Evolutionary conservation across 2,329 filamentous ascomycete genomes (phyloP).

Genomic region (Phialophora macrospora): DNA sequence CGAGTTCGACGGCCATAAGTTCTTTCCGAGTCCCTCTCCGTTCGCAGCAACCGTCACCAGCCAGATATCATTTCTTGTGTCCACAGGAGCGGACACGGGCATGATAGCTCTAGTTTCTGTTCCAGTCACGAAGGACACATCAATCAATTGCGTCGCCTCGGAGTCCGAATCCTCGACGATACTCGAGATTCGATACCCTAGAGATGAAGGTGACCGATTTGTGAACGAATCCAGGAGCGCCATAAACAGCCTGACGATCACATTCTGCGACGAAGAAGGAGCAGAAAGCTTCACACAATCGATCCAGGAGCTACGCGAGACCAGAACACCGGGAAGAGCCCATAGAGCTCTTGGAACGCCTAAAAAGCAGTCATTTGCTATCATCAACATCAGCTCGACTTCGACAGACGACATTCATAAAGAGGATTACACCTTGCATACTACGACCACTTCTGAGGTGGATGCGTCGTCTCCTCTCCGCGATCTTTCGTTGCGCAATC

Average conservation of each 20-base stretch:
- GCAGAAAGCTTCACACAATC: conserved; percentile 16
- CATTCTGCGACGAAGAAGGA: conserved; percentile 20
- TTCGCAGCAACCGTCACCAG: conserved; percentile 17
- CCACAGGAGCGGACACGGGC: conserved; percentile 9
- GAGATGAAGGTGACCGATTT: conserved; percentile 20
- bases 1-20: conserved; percentile 14
- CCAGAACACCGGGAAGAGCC: background rate
- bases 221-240: conserved; percentile 27
- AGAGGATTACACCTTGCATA: background rate
- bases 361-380: conserved; percentile 19
- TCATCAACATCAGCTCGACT: conserved; percentile 19
- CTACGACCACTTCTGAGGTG: background rate
- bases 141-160: conserved; percentile 7
- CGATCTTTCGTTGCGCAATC: conserved; percentile 4
- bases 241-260: conserved; percentile 22
- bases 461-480: conserved; percentile 18
- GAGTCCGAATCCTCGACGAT: conserved; percentile 18
- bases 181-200: conserved; percentile 22
- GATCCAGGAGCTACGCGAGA: conserved; percentile 5
- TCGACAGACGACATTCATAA: conserved; percentile 5
- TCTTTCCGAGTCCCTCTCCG: conserved; percentile 6
- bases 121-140: conserved; percentile 16
- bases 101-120: conserved; percentile 24
- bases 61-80: conserved; percentile 23
- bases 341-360: background rate